Conservation (phyloP, 257 asterid species). For the Phtheirospermum japonicum region DNA sequence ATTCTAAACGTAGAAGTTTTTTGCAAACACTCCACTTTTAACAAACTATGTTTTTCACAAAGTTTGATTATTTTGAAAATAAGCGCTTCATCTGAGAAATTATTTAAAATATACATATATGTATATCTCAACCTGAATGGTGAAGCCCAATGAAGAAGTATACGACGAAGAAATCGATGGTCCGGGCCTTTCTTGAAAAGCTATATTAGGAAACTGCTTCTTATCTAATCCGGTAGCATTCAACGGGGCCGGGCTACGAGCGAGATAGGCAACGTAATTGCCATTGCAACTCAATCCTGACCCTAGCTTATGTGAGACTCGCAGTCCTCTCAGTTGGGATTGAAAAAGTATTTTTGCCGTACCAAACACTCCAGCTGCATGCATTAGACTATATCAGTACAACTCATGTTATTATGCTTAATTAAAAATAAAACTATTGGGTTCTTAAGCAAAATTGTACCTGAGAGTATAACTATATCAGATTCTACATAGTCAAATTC, state of each 20-base stretch:
- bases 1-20: background rate
- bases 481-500: slow-evolving; percentile 42
- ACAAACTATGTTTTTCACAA: too few relatives aligned
- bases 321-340: slow-evolving; percentile 50
- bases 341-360: slow-evolving; percentile 50
- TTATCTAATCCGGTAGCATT: slow-evolving; percentile 43
- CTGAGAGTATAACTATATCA: slow-evolving; percentile 55
- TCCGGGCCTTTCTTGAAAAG: slow-evolving; percentile 55
- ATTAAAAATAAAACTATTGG: background rate
- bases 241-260: slow-evolving; percentile 45
- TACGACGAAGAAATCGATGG: slow-evolving; percentile 56
- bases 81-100: too few relatives aligned
- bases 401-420: background rate
- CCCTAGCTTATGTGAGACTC: slow-evolving; percentile 46
- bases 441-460: slow-evolving; percentile 21
- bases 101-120: too few relatives aligned
- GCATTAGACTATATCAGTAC: background rate
- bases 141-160: slow-evolving; percentile 56
- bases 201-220: slow-evolving; percentile 29
- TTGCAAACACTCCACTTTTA: background rate
- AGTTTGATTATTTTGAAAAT: too few relatives aligned
- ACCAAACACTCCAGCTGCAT: slow-evolving; percentile 68
- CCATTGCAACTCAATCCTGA: slow-evolving; percentile 57
- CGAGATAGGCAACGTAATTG: slow-evolving; percentile 49
- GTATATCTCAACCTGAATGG: too few relatives aligned